Conservation (phyloP, 179 eudicot genomes). For the Amaranthus tricolor region DNA sequence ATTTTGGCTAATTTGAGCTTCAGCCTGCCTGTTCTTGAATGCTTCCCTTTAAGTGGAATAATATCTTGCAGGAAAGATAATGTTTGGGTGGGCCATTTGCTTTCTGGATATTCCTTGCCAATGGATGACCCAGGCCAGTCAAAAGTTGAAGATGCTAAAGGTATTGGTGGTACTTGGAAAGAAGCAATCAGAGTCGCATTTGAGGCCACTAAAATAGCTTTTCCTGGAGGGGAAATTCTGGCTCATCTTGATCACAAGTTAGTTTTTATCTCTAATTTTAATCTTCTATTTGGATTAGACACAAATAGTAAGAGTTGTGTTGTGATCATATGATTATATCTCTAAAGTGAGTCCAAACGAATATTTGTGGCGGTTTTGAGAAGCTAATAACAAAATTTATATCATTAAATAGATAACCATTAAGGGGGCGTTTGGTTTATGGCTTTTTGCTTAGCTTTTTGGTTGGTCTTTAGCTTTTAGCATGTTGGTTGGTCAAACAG, state of each 20-base stretch:
- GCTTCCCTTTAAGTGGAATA: neutral
- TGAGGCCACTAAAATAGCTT: slow-evolving; percentile 52
- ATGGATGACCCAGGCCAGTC: slow-evolving; percentile 82
- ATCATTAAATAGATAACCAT: neutral
- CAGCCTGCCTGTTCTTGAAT: slow-evolving; percentile 1
- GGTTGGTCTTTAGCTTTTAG: too few relatives aligned
- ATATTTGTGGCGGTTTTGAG: neutral
- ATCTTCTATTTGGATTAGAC: neutral
- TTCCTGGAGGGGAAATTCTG: slow-evolving; percentile 57
- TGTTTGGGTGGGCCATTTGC: slow-evolving; percentile 89
- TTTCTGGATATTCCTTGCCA: slow-evolving; percentile 91
- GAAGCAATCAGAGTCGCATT: slow-evolving; percentile 52
- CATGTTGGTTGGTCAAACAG: too few relatives aligned
- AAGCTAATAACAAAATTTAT: neutral
- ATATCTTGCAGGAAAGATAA: slow-evolving; percentile 54
- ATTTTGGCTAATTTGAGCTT: neutral
- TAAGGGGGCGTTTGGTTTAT: too few relatives aligned
- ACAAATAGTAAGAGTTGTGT: neutral
- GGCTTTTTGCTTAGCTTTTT: too few relatives aligned
- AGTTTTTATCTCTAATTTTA: slow-evolving; percentile 14
- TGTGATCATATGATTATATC: too few relatives aligned
- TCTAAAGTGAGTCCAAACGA: neutral
- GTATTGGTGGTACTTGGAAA: slow-evolving; percentile 84
- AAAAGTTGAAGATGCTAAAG: slow-evolving; percentile 39
- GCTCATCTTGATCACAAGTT: slow-evolving; percentile 66